Evolutionary conservation across 306 rosid genomes (phyloP), one percentile per base, ranked within the genome.

Genomic region (Oemleria cerasiformis): DNA sequence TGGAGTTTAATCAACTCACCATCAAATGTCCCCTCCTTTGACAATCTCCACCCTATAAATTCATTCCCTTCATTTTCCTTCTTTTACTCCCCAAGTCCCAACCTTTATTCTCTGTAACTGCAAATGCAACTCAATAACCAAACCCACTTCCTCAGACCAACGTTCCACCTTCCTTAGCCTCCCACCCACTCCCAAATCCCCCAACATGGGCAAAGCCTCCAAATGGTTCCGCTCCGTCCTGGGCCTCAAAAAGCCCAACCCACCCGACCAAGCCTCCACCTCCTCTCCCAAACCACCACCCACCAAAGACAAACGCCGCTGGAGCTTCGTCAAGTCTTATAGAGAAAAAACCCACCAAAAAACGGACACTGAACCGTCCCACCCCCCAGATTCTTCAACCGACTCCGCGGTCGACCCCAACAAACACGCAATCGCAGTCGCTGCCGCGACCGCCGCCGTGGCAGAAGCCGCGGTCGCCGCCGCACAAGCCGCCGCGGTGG

Each of bases 201-300:
- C 49, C 8, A 47, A 48, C 34, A 47, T 94, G 98, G 96, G 95
- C 14, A 92, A 79, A 76, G 95, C 96, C 20, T 77, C 93, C 0
- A 85, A 81, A 68, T 92, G 96, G 96, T 88, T 92, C 44, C 89
- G 96, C 34, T 82, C 79, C 20, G 77, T 92, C 40, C 80, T 92
- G 12, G 87, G 84, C 30, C 84, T 82, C 7, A 82, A 44, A 48
- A 90, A 59, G 55, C 56, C 82, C 4, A 71, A 85, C 61, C 41
- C 78, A 0, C 14, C 34, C 65, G 17, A 57, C 73, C 64, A 40
- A 11, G 17, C 8, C 13, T 8, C 74, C 12, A 0, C 72, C 41
- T 4, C 85, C 7, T 15, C 81, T 38, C 51, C 78, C 1, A 82
- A 72, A 63, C 86, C 89, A 66, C 86, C 89, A 2, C 63, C 39